Base-by-base conservation (phyloP, 805 yeast genomes). In the Saturnispora gosingensis region DNA sequence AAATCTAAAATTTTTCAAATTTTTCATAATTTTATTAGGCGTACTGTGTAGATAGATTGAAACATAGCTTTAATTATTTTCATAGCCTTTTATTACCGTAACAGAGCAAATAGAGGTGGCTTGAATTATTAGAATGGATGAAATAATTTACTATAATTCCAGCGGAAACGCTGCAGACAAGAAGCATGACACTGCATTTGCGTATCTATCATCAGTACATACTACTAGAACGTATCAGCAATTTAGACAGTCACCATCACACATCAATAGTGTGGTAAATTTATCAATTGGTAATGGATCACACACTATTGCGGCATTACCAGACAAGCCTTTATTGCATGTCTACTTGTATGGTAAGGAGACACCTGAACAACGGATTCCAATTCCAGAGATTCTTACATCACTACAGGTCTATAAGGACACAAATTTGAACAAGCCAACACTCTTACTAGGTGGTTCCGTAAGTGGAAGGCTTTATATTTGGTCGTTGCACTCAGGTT, bases 401-500 rank as follows among this genome's bases (percentile, higher is more conserved):
- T 78, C 88, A 61, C 59, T 88, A 46, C 70, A 77, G 0, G 55
- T 61, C 28, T 61, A 61, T 28, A 45, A 36, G 18, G 53, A 43
- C 32, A 35, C 45, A 5, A 55, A 58, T 16, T 56, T 56, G 16
- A 48, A 54, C 32, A 56, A 58, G 25, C 57, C 56, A 7, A 83
- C 85, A 75, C 62, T 86, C 39, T 66, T 93, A 25, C 83, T 81
- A 6, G 95, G 84, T 43, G 89, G 91, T 54, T 75, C 93, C 49
- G 63, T 72, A 53, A 61, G 83, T n/a, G 98, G 98, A 11, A 78
- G 82, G 57, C 56, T 93, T 15, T 85, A 85, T 61, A 66, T 90
- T 1, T 91, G 98, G 98, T 96, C 88, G 59, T 62, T 90, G 48
- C 66, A 74, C 9, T 83, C 93, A 2, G 98, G 98, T 0, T 67